Percentiles rank a stretch among this genome's conserved stretches.
Evolutionary conservation across 2,329 filamentous ascomycete species (phyloP).

Genomic region (Talaromyces islandicus): DNA sequence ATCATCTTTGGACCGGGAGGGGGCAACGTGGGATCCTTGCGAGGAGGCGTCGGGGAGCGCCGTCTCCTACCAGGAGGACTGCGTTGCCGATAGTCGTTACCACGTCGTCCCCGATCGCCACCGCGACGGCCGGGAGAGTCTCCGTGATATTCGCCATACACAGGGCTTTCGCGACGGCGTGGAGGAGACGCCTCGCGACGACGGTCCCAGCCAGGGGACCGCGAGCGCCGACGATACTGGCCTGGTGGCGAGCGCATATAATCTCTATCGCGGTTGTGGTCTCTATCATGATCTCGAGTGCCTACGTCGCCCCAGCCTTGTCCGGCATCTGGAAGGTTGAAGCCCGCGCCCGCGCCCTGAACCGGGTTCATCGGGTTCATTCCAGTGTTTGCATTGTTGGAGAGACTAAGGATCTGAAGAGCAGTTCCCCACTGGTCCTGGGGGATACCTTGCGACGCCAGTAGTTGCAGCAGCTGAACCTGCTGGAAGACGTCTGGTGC

Average conservation of each 20-base stretch:
- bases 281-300: constrained; percentile 47
- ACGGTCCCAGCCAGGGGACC: constrained; percentile 72
- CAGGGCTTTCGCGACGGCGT: constrained; percentile 60
- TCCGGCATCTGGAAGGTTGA: constrained; percentile 17
- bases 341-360: constrained; percentile 27
- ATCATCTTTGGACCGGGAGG: constrained; percentile 64
- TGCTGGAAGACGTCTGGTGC: constrained; percentile 57
- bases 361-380: constrained; percentile 30
- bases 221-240: constrained; percentile 63
- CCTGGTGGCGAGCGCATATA: constrained; percentile 58
- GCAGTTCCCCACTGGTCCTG: constrained; percentile 67
- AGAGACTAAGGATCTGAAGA: constrained; percentile 45
- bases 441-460: constrained; percentile 68
- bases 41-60: constrained; percentile 55
- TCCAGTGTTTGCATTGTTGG: constrained; percentile 24
- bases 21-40: constrained; percentile 36
- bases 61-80: constrained; percentile 68
- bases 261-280: constrained; percentile 58
- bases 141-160: constrained; percentile 67
- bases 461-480: constrained; percentile 66
- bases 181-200: constrained; percentile 59
- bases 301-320: constrained; percentile 28
- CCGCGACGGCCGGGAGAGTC: constrained; percentile 59
- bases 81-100: constrained; percentile 74
- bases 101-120: constrained; percentile 47